A percentile compares a stretch with the other conserved stretches of the same genome.
phyloP scores from a whole-genome alignment of 345 rosid genomes.

The Gossypium australe region DNA sequence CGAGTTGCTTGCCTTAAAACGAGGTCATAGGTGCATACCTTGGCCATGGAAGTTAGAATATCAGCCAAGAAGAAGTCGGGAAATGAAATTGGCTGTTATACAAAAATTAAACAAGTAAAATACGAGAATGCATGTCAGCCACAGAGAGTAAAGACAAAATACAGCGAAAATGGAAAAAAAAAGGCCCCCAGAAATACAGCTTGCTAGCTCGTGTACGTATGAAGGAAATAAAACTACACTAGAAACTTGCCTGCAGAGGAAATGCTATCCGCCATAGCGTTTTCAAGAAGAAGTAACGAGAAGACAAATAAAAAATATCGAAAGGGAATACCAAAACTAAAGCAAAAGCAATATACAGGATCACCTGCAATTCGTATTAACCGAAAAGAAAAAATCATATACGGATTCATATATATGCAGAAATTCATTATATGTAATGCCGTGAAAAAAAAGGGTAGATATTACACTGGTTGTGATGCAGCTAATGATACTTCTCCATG shows the following conservation, averaged over 20 bases:
- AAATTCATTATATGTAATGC: background rate
- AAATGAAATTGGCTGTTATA: constrained; percentile 78
- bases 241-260: constrained; percentile 79
- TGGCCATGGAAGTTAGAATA: constrained; percentile 90
- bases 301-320: constrained; percentile 80
- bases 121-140: background rate
- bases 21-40: constrained; percentile 44
- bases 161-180: background rate
- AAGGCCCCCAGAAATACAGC: background rate
- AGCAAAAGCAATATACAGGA: constrained; percentile 64
- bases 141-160: background rate
- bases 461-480: constrained; percentile 97
- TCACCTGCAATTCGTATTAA: constrained; percentile 51
- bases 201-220: background rate
- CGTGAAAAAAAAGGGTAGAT: constrained; percentile 17
- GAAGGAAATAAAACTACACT: background rate
- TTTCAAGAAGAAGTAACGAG: constrained; percentile 80
- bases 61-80: constrained; percentile 95
- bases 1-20: background rate
- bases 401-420: background rate
- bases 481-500: constrained; percentile 97
- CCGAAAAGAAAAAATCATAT: background rate
- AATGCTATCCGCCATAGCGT: constrained; percentile 85
- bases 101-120: constrained; percentile 11
- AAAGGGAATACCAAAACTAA: constrained; percentile 83